A percentile compares a stretch with the other conserved stretches of the same genome.
phyloP scores from a whole-genome alignment of 2,329 filamentous ascomycete genomes.

The Knufia petricola region DNA sequence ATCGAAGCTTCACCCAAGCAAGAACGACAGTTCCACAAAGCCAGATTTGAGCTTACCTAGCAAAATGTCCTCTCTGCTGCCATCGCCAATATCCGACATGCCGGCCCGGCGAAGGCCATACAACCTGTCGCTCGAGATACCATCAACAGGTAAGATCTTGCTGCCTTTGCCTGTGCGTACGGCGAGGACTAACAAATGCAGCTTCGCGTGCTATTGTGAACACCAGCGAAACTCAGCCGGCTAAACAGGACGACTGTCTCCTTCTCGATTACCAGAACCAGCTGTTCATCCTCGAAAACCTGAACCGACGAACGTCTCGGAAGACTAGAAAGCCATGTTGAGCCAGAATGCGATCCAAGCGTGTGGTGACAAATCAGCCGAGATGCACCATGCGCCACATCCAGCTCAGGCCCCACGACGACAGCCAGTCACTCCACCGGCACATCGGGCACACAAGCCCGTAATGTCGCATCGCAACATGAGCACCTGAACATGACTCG shows the following conservation, averaged over 20 bases:
- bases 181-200: neutral
- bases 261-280: constrained; percentile 9
- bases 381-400: neutral
- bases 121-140: neutral
- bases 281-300: constrained; percentile 6
- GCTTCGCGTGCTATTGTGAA: neutral
- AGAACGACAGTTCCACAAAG: neutral
- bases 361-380: neutral
- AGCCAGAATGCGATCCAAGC: neutral
- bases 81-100: neutral
- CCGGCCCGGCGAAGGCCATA: neutral
- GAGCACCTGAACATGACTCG: no score
- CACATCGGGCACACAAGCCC: no score
- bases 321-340: constrained; percentile 1
- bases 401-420: neutral
- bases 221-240: neutral
- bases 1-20: neutral
- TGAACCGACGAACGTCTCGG: constrained; percentile 7
- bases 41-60: neutral
- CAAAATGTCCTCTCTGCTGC: neutral
- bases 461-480: no score
- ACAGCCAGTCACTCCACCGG: no score
- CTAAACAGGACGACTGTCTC: constrained; percentile 3
- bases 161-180: neutral
- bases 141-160: neutral